Evolutionary conservation across 371 early-diverging fungal genomes (phyloP).

Genomic region (Phascolomyces articulosus): DNA sequence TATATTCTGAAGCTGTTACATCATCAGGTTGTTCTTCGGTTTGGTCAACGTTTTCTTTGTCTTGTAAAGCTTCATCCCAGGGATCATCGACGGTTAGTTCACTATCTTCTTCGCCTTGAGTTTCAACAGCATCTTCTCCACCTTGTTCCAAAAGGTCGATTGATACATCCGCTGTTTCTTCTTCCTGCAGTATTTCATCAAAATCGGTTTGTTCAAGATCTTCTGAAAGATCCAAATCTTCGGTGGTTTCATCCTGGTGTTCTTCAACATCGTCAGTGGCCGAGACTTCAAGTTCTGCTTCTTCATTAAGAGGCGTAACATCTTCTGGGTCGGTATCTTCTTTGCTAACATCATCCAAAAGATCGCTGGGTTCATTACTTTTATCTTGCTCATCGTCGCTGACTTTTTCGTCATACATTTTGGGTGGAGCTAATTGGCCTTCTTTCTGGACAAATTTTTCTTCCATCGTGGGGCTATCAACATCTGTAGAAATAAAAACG

Average conservation of each 20-base stretch:
- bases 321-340: too few species aligned
- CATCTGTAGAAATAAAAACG: background rate
- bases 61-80: slow-evolving; percentile 5
- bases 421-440: background rate
- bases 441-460: background rate
- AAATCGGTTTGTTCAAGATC: background rate
- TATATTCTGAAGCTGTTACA: background rate
- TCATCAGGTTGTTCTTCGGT: slow-evolving; percentile 7
- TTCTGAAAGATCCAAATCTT: background rate
- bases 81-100: slow-evolving; percentile 6
- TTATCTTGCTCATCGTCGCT: background rate
- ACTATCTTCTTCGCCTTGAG: slow-evolving; percentile 5
- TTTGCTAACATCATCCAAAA: background rate
- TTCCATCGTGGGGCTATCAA: background rate
- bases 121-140: background rate
- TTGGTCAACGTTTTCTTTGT: background rate
- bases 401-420: too few species aligned
- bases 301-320: background rate
- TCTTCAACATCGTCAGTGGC: background rate
- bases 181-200: background rate
- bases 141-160: too few species aligned
- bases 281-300: background rate
- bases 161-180: background rate
- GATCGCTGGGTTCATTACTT: background rate
- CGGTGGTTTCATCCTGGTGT: too few species aligned